Evolutionary conservation across 75 land plant species (phyloP).

Genomic region (Cryptomeria japonica): DNA sequence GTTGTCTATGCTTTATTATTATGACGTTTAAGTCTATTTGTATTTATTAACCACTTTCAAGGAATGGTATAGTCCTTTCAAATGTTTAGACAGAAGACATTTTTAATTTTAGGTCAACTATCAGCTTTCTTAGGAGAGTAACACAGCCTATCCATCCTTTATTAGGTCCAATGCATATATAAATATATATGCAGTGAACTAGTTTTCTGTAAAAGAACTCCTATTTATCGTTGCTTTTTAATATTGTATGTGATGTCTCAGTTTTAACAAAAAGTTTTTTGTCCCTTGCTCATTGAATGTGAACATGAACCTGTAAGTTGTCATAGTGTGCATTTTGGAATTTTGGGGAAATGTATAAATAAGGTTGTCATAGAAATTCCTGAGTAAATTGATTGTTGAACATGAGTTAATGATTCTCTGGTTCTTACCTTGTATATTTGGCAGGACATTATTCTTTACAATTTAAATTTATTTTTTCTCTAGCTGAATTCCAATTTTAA

Average conservation of each 20-base stretch:
- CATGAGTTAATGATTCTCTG: neutral
- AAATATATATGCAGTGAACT: neutral
- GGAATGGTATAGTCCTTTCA: neutral
- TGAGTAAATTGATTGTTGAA: neutral
- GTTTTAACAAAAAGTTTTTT: neutral
- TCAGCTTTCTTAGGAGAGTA: neutral
- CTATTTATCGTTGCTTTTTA: neutral
- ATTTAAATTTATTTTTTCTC: neutral
- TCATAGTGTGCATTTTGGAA: neutral
- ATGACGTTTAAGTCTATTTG: neutral
- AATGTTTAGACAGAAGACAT: neutral
- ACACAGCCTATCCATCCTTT: neutral
- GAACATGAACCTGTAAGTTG: neutral
- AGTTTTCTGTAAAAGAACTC: neutral
- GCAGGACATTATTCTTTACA: neutral
- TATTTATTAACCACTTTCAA: neutral
- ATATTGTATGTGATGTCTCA: neutral
- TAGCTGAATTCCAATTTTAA: neutral
- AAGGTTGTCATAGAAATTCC: neutral
- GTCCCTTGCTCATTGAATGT: neutral
- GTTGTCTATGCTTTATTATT: neutral
- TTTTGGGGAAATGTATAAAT: neutral
- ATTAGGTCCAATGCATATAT: neutral
- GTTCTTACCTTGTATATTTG: neutral
- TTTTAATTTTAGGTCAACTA: neutral